Conservation (phyloP, 2,329 filamentous ascomycete species). For the Dactylellina drechsleri region DNA sequence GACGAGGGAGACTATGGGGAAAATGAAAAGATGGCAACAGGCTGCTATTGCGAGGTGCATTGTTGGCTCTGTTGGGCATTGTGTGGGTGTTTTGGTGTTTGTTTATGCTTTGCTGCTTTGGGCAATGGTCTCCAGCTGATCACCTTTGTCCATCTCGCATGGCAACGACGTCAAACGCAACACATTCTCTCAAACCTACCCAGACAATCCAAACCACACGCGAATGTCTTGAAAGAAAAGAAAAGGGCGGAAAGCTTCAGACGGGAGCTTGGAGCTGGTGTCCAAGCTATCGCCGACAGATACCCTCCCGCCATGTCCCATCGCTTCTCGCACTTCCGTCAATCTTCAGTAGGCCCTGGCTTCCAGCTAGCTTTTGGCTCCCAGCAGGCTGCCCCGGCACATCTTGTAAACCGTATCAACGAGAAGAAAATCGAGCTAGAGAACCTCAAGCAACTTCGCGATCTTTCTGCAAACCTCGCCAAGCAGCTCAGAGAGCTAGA, state of each 20-base stretch:
- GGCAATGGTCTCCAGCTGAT: neutral
- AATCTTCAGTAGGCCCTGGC: conserved; percentile 66
- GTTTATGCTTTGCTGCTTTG: conserved; percentile 28
- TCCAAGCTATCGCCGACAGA: neutral
- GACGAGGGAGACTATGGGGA: neutral
- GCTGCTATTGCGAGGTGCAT: neutral
- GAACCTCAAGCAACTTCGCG: conserved; percentile 78
- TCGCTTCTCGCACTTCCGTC: conserved; percentile 75
- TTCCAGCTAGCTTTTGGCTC: conserved; percentile 57
- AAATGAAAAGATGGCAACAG: neutral
- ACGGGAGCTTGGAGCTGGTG: neutral
- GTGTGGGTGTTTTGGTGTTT: conserved; percentile 30
- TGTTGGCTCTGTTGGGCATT: neutral
- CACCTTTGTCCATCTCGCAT: neutral
- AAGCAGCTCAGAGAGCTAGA: conserved; percentile 84
- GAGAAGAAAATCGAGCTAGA: conserved; percentile 88
- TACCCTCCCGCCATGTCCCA: conserved; percentile 63
- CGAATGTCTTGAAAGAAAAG: too few relatives aligned
- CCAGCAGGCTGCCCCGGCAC: conserved; percentile 61
- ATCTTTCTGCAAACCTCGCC: conserved; percentile 80
- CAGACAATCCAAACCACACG: neutral
- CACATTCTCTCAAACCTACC: conserved; percentile 6
- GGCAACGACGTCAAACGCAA: conserved; percentile 43
- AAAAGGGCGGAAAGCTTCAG: too few relatives aligned
- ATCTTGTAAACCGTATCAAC: conserved; percentile 74